Percentiles rank a stretch among this genome's conserved stretches.
Evolutionary conservation across 2,329 filamentous ascomycete genomes (phyloP).

Genomic region (Sporothrix pseudoabietina): DNA sequence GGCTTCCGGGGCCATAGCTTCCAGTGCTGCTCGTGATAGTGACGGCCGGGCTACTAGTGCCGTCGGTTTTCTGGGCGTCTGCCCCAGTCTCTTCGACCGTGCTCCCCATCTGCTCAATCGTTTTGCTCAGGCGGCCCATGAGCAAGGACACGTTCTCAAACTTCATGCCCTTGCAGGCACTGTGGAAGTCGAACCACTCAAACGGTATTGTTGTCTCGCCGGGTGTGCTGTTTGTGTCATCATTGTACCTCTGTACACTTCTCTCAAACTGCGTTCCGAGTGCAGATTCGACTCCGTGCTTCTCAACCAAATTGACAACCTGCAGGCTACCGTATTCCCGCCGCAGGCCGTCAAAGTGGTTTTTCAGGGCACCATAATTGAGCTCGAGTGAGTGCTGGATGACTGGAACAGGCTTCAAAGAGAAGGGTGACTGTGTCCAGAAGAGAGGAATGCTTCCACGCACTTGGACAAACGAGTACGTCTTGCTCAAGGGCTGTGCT

Average conservation of each 20-base stretch:
- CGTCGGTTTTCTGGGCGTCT: not conserved
- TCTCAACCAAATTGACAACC: conserved; percentile 83
- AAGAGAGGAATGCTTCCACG: conserved; percentile 92
- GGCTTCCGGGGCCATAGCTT: conserved; percentile 33
- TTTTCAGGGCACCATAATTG: conserved; percentile 76
- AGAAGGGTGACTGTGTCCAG: conserved; percentile 93
- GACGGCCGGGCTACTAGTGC: conserved; percentile 3
- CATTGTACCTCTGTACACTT: conserved; percentile 67
- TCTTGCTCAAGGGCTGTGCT: conserved; percentile 49
- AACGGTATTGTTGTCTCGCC: conserved; percentile 59
- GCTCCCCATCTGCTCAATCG: conserved; percentile 71
- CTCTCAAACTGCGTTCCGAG: conserved; percentile 78
- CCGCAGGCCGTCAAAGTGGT: conserved; percentile 73
- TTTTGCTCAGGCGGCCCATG: conserved; percentile 67
- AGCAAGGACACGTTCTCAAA: conserved; percentile 91
- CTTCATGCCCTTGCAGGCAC: conserved; percentile 91
- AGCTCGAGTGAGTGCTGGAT: conserved; percentile 77
- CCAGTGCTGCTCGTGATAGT: conserved; percentile 4
- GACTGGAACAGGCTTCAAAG: conserved; percentile 82
- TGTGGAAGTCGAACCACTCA: conserved; percentile 98
- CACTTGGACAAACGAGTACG: conserved; percentile 83
- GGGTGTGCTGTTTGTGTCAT: conserved; percentile 47
- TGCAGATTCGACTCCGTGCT: conserved; percentile 76
- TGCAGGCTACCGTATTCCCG: conserved; percentile 75
- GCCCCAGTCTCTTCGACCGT: conserved; percentile 55